Evolutionary conservation across 345 rosid genomes (phyloP).

Genomic region (Melaleuca alternifolia): DNA sequence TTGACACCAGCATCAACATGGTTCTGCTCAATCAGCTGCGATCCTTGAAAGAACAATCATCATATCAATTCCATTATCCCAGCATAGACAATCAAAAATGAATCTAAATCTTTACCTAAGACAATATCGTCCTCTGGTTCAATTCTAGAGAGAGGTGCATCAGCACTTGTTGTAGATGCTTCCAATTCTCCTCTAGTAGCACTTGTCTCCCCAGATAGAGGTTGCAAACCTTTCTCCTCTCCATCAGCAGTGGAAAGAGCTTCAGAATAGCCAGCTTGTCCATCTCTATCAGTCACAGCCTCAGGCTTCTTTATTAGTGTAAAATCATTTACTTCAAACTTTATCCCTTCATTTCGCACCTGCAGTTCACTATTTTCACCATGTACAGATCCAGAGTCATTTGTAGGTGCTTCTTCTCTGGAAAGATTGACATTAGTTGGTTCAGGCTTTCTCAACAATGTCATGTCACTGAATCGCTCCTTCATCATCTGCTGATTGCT

Average conservation of each 20-base stretch:
- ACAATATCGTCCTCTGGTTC: constrained; percentile 1
- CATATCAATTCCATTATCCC: constrained; percentile 5
- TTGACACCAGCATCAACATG: constrained; percentile 17
- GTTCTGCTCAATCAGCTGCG: constrained; percentile 30
- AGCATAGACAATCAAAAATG: not conserved
- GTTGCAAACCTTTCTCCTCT: not conserved
- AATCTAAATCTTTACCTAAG: constrained; percentile 18
- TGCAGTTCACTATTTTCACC: not conserved
- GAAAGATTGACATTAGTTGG: constrained; percentile 9
- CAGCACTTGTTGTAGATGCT: not conserved
- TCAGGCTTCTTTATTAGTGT: constrained; percentile 48
- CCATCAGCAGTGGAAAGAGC: not conserved
- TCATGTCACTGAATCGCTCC: constrained; percentile 78
- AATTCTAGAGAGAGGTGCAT: not conserved
- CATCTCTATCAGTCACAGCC: constrained; percentile 1
- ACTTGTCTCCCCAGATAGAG: not conserved
- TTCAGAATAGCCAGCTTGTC: constrained; percentile 3
- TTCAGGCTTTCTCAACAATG: constrained; percentile 20
- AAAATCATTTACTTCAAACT: constrained; percentile 22
- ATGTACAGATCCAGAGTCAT: not conserved
- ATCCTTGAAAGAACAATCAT: constrained; percentile 35
- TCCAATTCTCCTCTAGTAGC: not conserved
- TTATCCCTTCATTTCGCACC: not conserved
- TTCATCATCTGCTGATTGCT: constrained; percentile 27
- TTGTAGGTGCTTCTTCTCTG: constrained; percentile 11